Percentiles rank a stretch among this genome's conserved stretches.
phyloP scores from a whole-genome alignment of 306 rosid genomes.

The Parietaria judaica region DNA sequence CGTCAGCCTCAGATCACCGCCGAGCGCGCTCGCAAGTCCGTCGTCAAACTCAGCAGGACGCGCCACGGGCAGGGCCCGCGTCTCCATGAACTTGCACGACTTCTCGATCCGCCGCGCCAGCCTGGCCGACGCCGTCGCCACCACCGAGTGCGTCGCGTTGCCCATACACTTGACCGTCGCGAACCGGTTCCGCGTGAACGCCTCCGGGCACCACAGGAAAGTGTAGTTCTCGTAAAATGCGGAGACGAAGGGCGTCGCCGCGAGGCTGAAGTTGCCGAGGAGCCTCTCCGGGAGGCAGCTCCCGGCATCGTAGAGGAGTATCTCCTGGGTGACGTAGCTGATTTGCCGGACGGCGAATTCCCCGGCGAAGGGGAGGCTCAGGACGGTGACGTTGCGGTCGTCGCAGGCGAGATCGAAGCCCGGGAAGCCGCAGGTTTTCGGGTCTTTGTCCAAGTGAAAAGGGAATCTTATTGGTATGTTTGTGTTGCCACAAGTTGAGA shows the following conservation, averaged over 20 bases:
- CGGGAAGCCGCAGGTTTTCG: constrained; percentile 45
- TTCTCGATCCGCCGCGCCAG: constrained; percentile 17
- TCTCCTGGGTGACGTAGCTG: constrained; percentile 36
- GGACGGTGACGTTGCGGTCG: constrained; percentile 19
- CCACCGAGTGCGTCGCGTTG: constrained; percentile 47
- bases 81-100: constrained; percentile 36
- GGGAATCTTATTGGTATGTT: constrained; percentile 48
- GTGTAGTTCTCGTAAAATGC: constrained; percentile 30
- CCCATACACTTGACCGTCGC: constrained; percentile 45
- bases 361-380: constrained; percentile 38
- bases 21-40: constrained; percentile 23
- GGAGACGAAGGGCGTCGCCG: constrained; percentile 43
- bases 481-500: constrained; percentile 28
- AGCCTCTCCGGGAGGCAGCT: constrained; percentile 51
- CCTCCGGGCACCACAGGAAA: constrained; percentile 50
- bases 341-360: constrained; percentile 40
- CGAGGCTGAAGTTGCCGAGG: constrained; percentile 33
- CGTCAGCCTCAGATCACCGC: constrained; percentile 32
- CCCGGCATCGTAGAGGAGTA: constrained; percentile 46
- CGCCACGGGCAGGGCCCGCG: constrained; percentile 30
- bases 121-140: constrained; percentile 41
- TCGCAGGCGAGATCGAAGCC: constrained; percentile 53
- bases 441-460: constrained; percentile 31
- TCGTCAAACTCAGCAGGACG: constrained; percentile 17
- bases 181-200: constrained; percentile 26